Evolutionary conservation across 192 early-diverging fungal species (phyloP), one percentile per base, ranked within the genome.

Genomic region (Lobosporangium transversale): DNA sequence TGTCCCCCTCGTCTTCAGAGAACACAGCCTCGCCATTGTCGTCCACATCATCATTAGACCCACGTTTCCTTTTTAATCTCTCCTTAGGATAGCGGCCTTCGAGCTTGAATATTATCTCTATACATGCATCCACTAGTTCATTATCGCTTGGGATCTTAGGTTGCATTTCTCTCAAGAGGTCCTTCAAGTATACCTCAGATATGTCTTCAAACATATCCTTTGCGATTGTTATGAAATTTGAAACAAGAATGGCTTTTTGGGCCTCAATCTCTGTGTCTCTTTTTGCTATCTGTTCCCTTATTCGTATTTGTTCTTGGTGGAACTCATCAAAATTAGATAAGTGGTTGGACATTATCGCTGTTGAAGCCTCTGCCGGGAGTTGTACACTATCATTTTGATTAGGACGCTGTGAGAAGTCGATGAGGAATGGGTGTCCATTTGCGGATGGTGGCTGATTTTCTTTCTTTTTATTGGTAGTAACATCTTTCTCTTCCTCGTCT

Each of bases 161-260:
- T 21, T 47, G 43, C 8, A 23, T 76, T 33, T 67, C 65, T 14
- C 33, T 47, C 37, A 76, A 56, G 9, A 67, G 37, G 0, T 40
- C 29, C 17, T 57, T 56, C 5, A 76, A 50, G 27, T 57, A 76
- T 0, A 53, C 6, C 21, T 51, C 48, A 1, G 73, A 76, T 21
- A 76, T 76, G 40, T 67, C 40, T 2, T 67, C 48, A 43, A 76
- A 76, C 58, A 76, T 61, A 6, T 56, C 58, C 37, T 67, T 54
- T 5, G 73, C 73, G 42, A 60, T 55, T 1, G 43, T 12, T 9
- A 67, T 48, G 48, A 76, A 76, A 27, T 76, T 76, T 27, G 31
- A 5, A 0, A 62, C 44, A 18, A 76, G 50, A 10, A n/a, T 4
- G 11, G 12, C 30, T 18, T 42, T 58, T 24, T 67, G 58, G 17